Evolutionary conservation across 2,329 filamentous ascomycete species (phyloP), one percentile per base, ranked within the genome.

Genomic region (Aspergillus latus): DNA sequence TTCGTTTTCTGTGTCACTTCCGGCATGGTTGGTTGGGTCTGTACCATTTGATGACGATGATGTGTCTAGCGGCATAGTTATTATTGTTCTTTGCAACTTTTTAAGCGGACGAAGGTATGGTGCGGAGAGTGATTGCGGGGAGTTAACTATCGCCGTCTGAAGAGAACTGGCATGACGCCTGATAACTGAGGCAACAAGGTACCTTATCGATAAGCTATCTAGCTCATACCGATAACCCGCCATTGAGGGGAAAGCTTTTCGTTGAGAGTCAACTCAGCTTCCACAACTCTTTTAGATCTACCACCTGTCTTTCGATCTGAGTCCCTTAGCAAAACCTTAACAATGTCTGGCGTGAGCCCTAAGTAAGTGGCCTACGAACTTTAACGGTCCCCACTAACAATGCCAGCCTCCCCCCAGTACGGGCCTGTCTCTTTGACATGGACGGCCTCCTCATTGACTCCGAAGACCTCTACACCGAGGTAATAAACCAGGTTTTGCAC

Each of bases 381-480:
- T 21, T 21, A 2, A 29, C n/a, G 6, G n/a, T 4, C 32, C 11
- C 13, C 9, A n/a, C 30, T 45, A n/a, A 44, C 46, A 21, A 51
- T 40, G 50, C 39, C 47, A 21, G 88, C 70, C 87, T 92, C 73
- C 88, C 90, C 16, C 86, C 88, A 46, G 82, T 97, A 57, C 84
- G 92, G 65, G 94, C 93, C 65, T 97, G 92, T 75, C 87, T 99
- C 62, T 97, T 99, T 74, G 94, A 99, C 80, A 97, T 97, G 92
- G 94, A 99, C 75, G 94, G 94, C 59, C 87, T 99, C 36, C 84
- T 99, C 16, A 89, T 99, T 70, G 87, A 97, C 75, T 92, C 90
- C 34, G 94, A 97, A 79, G 94, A 97, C 69, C 79, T 85, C 57
- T 97, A 97, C 80, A 94, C 91, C 0, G 72, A 84, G 28, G 88